Percentiles rank a stretch among this genome's conserved stretches.
phyloP scores from a whole-genome alignment of 192 early-diverging fungal genomes.

The Backusella mclennaniae region DNA sequence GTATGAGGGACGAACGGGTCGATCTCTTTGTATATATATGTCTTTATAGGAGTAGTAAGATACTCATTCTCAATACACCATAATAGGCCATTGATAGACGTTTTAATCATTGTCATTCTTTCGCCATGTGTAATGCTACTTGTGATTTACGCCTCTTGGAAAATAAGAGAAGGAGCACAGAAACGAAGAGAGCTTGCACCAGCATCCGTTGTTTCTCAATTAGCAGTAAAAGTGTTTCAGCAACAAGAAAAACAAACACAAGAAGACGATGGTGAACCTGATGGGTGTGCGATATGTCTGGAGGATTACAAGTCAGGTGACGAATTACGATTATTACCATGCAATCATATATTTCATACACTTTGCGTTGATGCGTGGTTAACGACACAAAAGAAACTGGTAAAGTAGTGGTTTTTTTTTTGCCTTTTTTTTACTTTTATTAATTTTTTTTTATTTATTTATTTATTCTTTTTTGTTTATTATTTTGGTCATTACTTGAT shows the following conservation, averaged over 20 bases:
- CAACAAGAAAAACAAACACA: slow-evolving; percentile 59
- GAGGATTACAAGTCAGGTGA: slow-evolving; percentile 89
- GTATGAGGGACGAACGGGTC: background rate
- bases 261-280: slow-evolving; percentile 49
- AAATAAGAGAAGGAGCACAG: slow-evolving; percentile 63
- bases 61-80: background rate
- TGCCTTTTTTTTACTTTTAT: background rate
- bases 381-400: slow-evolving; percentile 82
- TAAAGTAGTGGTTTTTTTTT: slow-evolving; percentile 40
- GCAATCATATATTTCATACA: slow-evolving; percentile 88
- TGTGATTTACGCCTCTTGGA: slow-evolving; percentile 70
- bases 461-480: background rate
- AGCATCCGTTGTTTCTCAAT: slow-evolving; percentile 60
- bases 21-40: background rate
- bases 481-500: background rate
- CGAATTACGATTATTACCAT: slow-evolving; percentile 79
- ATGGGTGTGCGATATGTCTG: slow-evolving; percentile 90
- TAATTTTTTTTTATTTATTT: background rate
- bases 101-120: slow-evolving; percentile 75
- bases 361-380: slow-evolving; percentile 93
- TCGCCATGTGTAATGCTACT: slow-evolving; percentile 75
- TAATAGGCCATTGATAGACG: slow-evolving; percentile 68
- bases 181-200: slow-evolving; percentile 74
- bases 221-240: slow-evolving; percentile 72
- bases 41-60: background rate